Conservation (phyloP, 345 rosid species). For the Jatropha curcas region DNA sequence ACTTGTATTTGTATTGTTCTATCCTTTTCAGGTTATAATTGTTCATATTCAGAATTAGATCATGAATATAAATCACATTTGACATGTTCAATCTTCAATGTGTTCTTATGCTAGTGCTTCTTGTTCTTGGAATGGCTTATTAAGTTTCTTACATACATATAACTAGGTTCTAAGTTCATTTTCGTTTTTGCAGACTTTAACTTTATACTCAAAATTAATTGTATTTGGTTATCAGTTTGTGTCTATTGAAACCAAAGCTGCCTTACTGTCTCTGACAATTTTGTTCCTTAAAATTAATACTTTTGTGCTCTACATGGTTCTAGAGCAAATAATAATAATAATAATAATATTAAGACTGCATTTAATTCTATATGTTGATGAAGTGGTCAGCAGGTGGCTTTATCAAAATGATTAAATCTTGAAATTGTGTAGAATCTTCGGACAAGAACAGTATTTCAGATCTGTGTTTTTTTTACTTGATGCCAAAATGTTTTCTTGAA, state of each 20-base stretch:
- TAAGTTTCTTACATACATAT: not conserved
- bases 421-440: not conserved
- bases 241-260: not conserved
- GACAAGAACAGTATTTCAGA: slow-evolving; percentile 14
- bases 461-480: not conserved
- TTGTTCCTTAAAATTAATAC: not conserved
- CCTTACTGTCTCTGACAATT: not conserved
- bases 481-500: not conserved
- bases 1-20: not conserved
- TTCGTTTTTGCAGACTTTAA: too few relatives aligned
- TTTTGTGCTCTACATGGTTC: not conserved
- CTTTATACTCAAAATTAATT: not conserved
- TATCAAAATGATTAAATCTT: slow-evolving; percentile 17
- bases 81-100: not conserved
- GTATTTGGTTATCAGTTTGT: not conserved
- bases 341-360: too few relatives aligned
- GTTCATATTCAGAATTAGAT: not conserved
- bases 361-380: not conserved
- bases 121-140: not conserved
- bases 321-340: not conserved
- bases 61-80: not conserved
- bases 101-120: not conserved
- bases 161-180: too few relatives aligned
- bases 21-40: not conserved
- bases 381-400: not conserved